phyloP scores from a whole-genome alignment of 768 basidiomycete genomes.

The Bullera alba region DNA sequence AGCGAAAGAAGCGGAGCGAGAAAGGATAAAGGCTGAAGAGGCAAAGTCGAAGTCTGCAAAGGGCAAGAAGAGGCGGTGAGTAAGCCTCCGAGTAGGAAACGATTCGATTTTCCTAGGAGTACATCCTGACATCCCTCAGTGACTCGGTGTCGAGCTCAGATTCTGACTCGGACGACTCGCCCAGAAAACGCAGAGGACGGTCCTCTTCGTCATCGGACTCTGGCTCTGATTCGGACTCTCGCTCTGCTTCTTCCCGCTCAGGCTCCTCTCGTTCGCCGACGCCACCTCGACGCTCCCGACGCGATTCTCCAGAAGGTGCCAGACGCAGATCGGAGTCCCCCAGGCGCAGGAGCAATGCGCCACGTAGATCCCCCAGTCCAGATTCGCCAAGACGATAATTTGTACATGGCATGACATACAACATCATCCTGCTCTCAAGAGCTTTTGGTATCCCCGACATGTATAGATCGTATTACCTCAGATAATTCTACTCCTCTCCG shows the following conservation, averaged over 20 bases:
- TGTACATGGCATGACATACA: neutral
- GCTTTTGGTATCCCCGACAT: neutral
- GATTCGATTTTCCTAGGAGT: too few species aligned
- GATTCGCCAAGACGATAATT: neutral
- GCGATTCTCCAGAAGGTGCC: neutral
- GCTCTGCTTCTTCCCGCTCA: neutral
- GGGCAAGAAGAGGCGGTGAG: conserved; percentile 6
- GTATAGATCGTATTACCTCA: neutral
- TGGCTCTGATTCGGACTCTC: neutral
- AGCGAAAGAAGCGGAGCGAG: conserved; percentile 65
- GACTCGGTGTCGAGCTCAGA: too few species aligned
- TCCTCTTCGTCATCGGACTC: neutral
- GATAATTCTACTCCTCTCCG: neutral
- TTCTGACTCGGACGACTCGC: too few species aligned
- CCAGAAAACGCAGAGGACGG: neutral
- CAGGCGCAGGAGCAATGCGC: neutral
- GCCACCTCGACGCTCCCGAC: neutral
- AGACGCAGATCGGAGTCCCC: too few species aligned
- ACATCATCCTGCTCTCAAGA: neutral
- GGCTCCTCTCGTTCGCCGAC: neutral
- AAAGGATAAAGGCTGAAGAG: conserved; percentile 12
- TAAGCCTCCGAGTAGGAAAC: too few species aligned
- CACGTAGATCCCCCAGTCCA: neutral
- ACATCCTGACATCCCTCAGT: too few species aligned
- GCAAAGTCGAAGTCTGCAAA: conserved; percentile 9